Percentiles rank a stretch among this genome's conserved stretches.
Evolutionary conservation across 208 protist genomes (phyloP).

Genomic region (Angomonas ambiguus): DNA sequence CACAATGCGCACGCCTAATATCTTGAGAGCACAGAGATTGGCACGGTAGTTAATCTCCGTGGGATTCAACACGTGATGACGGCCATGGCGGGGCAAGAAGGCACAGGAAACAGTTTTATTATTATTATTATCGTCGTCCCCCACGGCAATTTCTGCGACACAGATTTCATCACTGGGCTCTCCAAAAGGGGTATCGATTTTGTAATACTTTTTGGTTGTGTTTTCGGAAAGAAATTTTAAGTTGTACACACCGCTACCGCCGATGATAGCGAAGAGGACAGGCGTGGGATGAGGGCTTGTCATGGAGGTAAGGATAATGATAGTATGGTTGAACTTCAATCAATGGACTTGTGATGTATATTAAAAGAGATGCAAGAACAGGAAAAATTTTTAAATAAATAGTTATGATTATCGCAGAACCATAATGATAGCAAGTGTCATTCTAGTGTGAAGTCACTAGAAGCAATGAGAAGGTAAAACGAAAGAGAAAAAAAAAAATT

Average conservation of each 20-base stretch:
- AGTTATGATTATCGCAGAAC: too few relatives aligned
- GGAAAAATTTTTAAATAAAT: too few relatives aligned
- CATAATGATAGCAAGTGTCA: too few relatives aligned
- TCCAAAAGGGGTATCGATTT: conserved; percentile 87
- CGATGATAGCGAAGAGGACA: conserved; percentile 75
- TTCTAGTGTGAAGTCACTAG: too few relatives aligned
- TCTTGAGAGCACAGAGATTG: conserved; percentile 90
- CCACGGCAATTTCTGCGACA: conserved; percentile 49
- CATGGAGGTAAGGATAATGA: conserved; percentile 20
- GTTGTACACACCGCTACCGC: conserved; percentile 84
- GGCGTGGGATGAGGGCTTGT: conserved; percentile 47
- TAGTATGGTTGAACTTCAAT: background rate
- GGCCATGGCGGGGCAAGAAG: conserved; percentile 86
- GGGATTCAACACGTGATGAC: conserved; percentile 68
- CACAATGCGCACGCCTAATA: conserved; percentile 81
- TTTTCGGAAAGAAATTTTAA: conserved; percentile 47
- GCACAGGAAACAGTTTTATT: conserved; percentile 38
- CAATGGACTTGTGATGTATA: background rate
- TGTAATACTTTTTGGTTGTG: conserved; percentile 24
- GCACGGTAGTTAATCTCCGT: conserved; percentile 88
- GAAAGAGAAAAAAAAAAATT: conserved; percentile 14
- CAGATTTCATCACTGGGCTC: conserved; percentile 54
- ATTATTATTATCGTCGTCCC: background rate
- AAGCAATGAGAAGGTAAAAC: too few relatives aligned
- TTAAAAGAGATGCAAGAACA: conserved; percentile 14